phyloP scores from a whole-genome alignment of 1,284 basidiomycete genomes.

The Apiotrichum laibachii region DNA sequence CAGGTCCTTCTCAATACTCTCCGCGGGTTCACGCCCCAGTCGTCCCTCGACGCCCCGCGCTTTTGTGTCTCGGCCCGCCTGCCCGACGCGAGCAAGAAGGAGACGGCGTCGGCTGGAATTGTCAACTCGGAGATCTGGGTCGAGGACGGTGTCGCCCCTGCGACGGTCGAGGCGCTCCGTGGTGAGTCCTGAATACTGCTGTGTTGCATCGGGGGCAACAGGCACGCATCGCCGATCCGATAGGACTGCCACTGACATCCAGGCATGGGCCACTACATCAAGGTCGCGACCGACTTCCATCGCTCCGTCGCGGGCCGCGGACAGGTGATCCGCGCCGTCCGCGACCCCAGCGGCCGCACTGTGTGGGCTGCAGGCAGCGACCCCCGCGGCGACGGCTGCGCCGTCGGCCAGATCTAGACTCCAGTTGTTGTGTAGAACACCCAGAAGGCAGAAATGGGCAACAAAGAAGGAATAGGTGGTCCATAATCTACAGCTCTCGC shows the following conservation, averaged over 20 bases:
- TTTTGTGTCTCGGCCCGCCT: constrained; percentile 86
- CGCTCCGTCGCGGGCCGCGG: constrained; percentile 84
- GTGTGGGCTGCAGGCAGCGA: constrained; percentile 90
- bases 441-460: background rate
- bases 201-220: too few relatives aligned
- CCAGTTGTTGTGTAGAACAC: background rate
- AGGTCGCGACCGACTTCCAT: constrained; percentile 60
- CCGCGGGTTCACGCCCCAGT: constrained; percentile 77
- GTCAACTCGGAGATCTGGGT: constrained; percentile 73
- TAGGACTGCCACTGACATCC: background rate
- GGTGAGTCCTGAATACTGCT: constrained; percentile 6
- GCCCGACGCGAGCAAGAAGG: constrained; percentile 60
- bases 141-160: constrained; percentile 70
- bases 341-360: constrained; percentile 61
- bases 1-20: constrained; percentile 74
- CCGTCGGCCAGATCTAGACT: constrained; percentile 74
- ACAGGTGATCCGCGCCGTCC: constrained; percentile 75
- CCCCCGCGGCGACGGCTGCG: constrained; percentile 80
- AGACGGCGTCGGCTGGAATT: constrained; percentile 54
- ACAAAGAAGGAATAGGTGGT: background rate
- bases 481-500: background rate
- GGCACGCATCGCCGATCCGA: background rate
- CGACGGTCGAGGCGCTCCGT: constrained; percentile 62
- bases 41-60: constrained; percentile 81
- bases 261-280: constrained; percentile 85